Conservation (phyloP, 169 alveolate genomes). For the Plasmodium adleri region DNA sequence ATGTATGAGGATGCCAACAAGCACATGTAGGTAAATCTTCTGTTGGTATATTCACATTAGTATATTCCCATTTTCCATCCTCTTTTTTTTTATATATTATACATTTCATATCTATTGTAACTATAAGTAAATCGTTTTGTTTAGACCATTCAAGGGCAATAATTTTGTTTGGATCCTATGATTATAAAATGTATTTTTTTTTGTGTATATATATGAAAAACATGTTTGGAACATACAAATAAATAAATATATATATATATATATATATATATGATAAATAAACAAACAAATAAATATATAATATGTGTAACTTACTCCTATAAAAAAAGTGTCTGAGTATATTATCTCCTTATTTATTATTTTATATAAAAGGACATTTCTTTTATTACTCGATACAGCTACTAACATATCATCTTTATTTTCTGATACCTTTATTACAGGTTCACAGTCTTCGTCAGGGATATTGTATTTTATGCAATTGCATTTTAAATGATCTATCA, state of each 20-base stretch:
- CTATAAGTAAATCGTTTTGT: conserved; percentile 52
- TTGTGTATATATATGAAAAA: too few relatives aligned
- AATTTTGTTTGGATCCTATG: conserved; percentile 44
- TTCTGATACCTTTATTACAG: conserved; percentile 27
- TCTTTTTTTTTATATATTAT: conserved; percentile 39
- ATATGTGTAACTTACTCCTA: conserved; percentile 35
- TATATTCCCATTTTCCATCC: conserved; percentile 30
- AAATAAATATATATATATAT: background rate
- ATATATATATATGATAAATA: background rate
- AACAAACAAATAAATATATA: background rate
- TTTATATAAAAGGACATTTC: conserved; percentile 31
- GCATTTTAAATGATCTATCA: conserved; percentile 51
- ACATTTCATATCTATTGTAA: conserved; percentile 71
- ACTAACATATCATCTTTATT: conserved; percentile 38
- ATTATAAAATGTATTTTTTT: background rate
- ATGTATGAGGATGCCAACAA: conserved; percentile 70
- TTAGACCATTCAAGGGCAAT: conserved; percentile 62
- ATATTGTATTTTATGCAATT: conserved; percentile 28
- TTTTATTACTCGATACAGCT: conserved; percentile 38
- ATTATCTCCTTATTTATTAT: conserved; percentile 20
- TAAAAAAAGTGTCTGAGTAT: conserved; percentile 24
- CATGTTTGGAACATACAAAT: too few relatives aligned
- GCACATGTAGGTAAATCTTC: conserved; percentile 71
- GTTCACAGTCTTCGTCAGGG: conserved; percentile 58
- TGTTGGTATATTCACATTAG: conserved; percentile 43